These are phyloP conservation scores for Spergularia azorica DNA, from an alignment of 179 eudicot genomes.

Conservation along the genomic window DNA sequence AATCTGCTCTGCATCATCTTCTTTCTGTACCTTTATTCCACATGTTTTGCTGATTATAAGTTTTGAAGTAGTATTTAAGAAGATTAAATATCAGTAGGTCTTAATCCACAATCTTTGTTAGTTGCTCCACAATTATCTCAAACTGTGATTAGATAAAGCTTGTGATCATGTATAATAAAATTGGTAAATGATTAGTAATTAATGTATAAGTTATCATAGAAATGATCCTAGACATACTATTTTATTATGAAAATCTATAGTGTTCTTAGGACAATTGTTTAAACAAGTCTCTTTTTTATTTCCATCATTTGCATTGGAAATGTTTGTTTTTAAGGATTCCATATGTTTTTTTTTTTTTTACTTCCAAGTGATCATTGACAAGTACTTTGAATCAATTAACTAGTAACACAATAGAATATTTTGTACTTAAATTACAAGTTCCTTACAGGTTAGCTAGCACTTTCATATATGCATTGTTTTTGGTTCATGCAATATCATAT, in stretches of 20 bases:
- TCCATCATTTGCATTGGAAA: slow-evolving; percentile 17
- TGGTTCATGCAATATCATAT: no score
- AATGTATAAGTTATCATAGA: no score
- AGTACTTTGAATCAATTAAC: neutral
- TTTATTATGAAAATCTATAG: no score
- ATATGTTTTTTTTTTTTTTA: neutral
- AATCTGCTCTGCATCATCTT: slow-evolving; percentile 9
- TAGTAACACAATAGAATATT: no score
- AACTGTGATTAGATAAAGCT: slow-evolving; percentile 1
- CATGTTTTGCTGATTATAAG: neutral
- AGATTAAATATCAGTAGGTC: slow-evolving; percentile 2
- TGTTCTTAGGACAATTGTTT: neutral
- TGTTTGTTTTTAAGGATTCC: slow-evolving; percentile 2
- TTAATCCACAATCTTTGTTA: slow-evolving; percentile 33
- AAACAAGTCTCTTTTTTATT: slow-evolving; percentile 1
- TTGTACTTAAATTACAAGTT: no score
- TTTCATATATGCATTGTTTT: no score
- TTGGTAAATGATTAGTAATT: no score
- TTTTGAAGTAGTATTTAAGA: neutral
- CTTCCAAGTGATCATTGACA: slow-evolving; percentile 9
- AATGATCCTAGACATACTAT: no score
- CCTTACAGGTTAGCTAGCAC: no score
- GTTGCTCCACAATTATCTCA: slow-evolving; percentile 22
- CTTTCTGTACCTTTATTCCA: no score
- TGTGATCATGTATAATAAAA: slow-evolving; percentile 9